phyloP scores from a whole-genome alignment of 768 basidiomycete species.

The Atractiella rhizophila region DNA sequence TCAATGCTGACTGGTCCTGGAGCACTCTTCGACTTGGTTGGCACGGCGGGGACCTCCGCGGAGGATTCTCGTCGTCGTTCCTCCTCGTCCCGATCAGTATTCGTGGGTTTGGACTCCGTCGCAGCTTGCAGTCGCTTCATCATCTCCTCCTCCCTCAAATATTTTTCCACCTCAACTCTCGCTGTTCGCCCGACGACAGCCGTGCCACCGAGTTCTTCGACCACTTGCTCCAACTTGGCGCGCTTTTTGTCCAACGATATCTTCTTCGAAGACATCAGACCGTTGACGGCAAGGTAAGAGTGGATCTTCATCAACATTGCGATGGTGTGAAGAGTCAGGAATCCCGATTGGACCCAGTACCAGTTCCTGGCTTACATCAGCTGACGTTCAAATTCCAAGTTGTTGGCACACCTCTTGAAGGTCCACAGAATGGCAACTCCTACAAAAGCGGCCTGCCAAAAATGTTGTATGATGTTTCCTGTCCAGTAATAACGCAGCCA shows the following conservation, averaged over 20 bases:
- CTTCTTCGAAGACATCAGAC: conserved; percentile 36
- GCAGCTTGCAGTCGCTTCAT: background rate
- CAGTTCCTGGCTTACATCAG: conserved; percentile 2
- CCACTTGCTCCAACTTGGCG: conserved; percentile 27
- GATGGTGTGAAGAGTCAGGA: conserved; percentile 33
- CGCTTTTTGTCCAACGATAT: conserved; percentile 20
- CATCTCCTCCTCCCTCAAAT: too few relatives aligned
- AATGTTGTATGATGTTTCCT: conserved; percentile 54
- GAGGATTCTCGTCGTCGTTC: too few relatives aligned
- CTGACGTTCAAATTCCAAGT: conserved; percentile 3
- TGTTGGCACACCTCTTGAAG: conserved; percentile 45
- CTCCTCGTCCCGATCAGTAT: conserved; percentile 2
- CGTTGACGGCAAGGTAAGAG: conserved; percentile 72
- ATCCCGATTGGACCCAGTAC: conserved; percentile 13
- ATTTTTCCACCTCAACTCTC: too few relatives aligned
- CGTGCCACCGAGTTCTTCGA: conserved; percentile 34
- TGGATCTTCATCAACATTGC: conserved; percentile 43
- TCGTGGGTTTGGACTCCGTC: background rate
- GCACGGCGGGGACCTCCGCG: background rate
- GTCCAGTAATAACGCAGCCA: conserved; percentile 60
- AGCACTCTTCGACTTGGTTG: background rate
- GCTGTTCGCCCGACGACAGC: conserved; percentile 28
- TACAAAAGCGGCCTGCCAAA: conserved; percentile 48
- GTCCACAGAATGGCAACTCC: conserved; percentile 61
- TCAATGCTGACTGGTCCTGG: conserved; percentile 1